Base-by-base conservation (phyloP, 495 filamentous ascomycete genomes). In the Xylaria palmicola region DNA sequence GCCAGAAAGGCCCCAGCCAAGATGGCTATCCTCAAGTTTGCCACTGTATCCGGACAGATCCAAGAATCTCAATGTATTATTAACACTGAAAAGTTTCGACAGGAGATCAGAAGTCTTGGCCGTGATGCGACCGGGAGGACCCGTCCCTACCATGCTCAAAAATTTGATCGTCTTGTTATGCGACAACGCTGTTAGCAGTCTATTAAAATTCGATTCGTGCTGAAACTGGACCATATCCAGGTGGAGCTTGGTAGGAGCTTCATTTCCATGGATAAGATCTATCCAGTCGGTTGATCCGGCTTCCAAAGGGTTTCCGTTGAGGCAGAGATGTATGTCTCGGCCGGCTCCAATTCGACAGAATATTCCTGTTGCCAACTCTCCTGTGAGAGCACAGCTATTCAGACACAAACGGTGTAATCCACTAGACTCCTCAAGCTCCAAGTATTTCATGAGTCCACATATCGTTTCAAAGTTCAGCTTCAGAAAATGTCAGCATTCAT, bases 31-130 rank as follows among this genome's bases (percentile, higher is more conserved):
- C 69, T 97, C 94, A 24, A 97, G 79, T 68, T 93, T 88, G 7
- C 91, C 90, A 63, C 89, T 89, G 69, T 96, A 94, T 5, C 94
- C 94, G 6, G 92, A 94, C 44, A 97, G 85, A 69, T 97, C 89
- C 15, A 98, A 75, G 56, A 86, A 89, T 57, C 86, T 82, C 12
- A 98, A 76, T 0, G 88, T 90, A 9, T 81, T 75, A 65, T 98
- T 97, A 54, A 86, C 79, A 27, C 88, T 85, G 62, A 98, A 90
- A 75, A 97, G 84, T 41, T 81, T 60, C 63, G 89, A 84, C 15
- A 97, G 68, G n/a, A 86, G 80, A 43, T 85, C 79, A 62, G 88
- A 91, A 0, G 92, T 93, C 53, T 91, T 86, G 1, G 84, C 79
- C 37, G 86, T 84, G 1, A 89, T 86, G 56, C 93, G 88, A 39